Base-by-base conservation (phyloP, 805 yeast species). In the Yarrowia sp. region DNA sequence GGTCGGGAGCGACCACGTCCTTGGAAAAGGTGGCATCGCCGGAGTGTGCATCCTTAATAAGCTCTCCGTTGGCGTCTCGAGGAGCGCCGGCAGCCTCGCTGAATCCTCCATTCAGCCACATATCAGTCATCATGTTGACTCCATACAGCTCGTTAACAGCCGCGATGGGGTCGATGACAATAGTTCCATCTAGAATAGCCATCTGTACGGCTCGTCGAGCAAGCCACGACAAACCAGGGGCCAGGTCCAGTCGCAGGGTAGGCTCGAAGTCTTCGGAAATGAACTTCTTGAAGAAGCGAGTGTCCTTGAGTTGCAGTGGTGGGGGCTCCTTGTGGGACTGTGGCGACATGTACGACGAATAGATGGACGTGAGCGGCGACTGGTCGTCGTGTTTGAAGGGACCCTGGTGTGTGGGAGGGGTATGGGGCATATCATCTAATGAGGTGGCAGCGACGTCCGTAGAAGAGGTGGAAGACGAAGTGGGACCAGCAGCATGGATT, bases 251-350 rank as follows among this genome's bases (percentile, higher is more conserved):
- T 67, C 84, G 82, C 41, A 89, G 72, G 0, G 87, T 81, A 1
- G 92, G 88, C 66, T 90, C 97, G 51, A 93, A 80, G 71, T 93
- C 99, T 68, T 91, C 96, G 17, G 79, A 71, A 71, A 91, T 79
- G 21, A 90, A 74, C 66, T 83, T 81, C 68, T 86, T 85, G 73
- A 88, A 85, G 70, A 87, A 85, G 67, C 82, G 81, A 12, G 86
- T 75, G 10, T 80, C 82, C 68, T 81, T 82, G 67, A 87, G 73
- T 16, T 65, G 32, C 64, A 33, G 38, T 35, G 22, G 43, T 51
- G 59, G 59, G 30, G 65, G 35, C 40, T 46, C 58, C 21, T 49
- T 62, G 46, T 48, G 65, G 14, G 38, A 3, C 26, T 35, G 65
- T 33, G 59, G 63, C 19, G 43, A 40, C 44, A 52, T 46, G 48